phyloP scores from a whole-genome alignment of 2,329 filamentous ascomycete genomes.

The Diaporthe helianthi region DNA sequence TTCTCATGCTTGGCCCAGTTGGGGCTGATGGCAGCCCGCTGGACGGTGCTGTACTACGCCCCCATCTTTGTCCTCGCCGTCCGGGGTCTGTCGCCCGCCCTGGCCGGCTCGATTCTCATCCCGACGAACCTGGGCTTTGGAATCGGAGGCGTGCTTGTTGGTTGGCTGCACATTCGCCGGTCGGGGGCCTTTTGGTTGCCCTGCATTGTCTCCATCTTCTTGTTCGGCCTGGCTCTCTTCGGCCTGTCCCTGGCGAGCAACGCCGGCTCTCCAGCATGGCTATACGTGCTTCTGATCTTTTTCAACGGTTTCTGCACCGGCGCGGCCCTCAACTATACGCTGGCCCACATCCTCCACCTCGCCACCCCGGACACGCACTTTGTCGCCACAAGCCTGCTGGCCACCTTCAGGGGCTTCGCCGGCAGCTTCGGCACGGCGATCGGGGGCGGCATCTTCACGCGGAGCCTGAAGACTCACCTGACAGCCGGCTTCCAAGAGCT shows the following conservation, averaged over 20 bases:
- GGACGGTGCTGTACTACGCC: slow-evolving; percentile 81
- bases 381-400: slow-evolving; percentile 76
- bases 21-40: slow-evolving; percentile 81
- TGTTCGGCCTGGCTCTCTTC: slow-evolving; percentile 68
- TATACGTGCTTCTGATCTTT: slow-evolving; percentile 69
- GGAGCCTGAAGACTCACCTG: slow-evolving; percentile 63
- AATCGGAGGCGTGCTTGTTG: slow-evolving; percentile 74
- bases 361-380: slow-evolving; percentile 72
- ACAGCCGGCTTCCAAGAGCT: slow-evolving; percentile 61
- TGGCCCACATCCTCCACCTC: slow-evolving; percentile 80
- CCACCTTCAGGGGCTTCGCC: slow-evolving; percentile 82
- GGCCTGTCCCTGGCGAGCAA: slow-evolving; percentile 62
- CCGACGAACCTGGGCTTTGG: slow-evolving; percentile 85
- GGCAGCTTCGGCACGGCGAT: slow-evolving; percentile 82
- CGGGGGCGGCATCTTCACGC: slow-evolving; percentile 76
- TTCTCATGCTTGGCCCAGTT: slow-evolving; percentile 78
- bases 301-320: slow-evolving; percentile 77
- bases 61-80: slow-evolving; percentile 83
- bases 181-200: slow-evolving; percentile 76
- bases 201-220: slow-evolving; percentile 62
- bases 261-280: slow-evolving; percentile 53
- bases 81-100: slow-evolving; percentile 70
- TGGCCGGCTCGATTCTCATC: slow-evolving; percentile 77
- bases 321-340: slow-evolving; percentile 78
- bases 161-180: slow-evolving; percentile 77